Evolutionary conservation across 2,329 filamentous ascomycete genomes (phyloP), one percentile per base, ranked within the genome.

Genomic region (Pseudonectria foliicola): DNA sequence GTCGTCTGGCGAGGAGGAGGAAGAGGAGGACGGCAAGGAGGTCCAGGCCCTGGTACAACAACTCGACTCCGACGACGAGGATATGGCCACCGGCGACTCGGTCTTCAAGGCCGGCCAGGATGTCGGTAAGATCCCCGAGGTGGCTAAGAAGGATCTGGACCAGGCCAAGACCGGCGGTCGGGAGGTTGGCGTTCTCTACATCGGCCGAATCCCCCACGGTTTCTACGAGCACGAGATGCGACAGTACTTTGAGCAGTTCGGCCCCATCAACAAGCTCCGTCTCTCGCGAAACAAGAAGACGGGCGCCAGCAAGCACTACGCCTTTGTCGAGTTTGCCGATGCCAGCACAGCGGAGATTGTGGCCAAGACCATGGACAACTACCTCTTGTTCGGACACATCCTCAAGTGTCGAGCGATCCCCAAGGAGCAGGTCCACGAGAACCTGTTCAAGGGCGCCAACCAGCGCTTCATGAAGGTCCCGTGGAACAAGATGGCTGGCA

Each of bases 191-290:
- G 81, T 92, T 27, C 73, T 96, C 54, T 96, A 95, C 64, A 73
- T 98, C 53, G 88, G 86, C 57, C 86, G 88, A 46, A 82, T 95
- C 40, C 89, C 89, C 26, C 86, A 92, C 64, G 67, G 92, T 65
- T 98, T 98, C 77, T 96, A 90, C 71, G 92, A 98, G 67, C 77
- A 88, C 54, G 84, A 96, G 66, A 93, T 98, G 83, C 80, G 78
- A 50, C 79, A 81, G 46, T 98, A 96, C 70, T 94, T 96, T 57
- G 76, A 80, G 35, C 92, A 98, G 62, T 98, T 98, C 50, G 92
- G 92, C 49, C 70, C 77, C 11, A 87, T 98, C 52, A 76, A 70
- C 34, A 79, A 65, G 37, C 72, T 95, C 38, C 81, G 90, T 44
- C 73, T 98, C 29, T 92, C 88, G 18, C 82, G 92, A 52, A 96